Base-by-base conservation (phyloP, 1,284 basidiomycete genomes). In the Kalmanozyma brasiliensis region DNA sequence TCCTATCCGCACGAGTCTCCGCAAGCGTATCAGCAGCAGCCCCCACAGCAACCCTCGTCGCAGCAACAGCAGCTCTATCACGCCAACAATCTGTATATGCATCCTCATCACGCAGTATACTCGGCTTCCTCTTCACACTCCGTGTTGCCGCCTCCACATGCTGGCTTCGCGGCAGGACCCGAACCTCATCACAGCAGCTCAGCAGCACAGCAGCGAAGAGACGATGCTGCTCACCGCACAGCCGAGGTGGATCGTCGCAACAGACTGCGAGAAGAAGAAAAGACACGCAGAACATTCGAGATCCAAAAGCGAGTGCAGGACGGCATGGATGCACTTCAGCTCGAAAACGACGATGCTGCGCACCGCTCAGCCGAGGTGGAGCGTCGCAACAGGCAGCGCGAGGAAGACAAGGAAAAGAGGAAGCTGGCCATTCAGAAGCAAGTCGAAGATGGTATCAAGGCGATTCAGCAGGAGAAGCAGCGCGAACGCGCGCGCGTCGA, bases 241-340 rank as follows among this genome's bases (percentile, higher is more conserved):
- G 51, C 51, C 22, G 65, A 68, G 35, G 44, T 59, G 3, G 65
- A 62, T 20, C 58, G 59, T 9, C 65, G 65, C 42, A 68, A 62
- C 40, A 37, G 47, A 22, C 20, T 42, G 8, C 38, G 58, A 14
- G 64, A 38, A 44, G 55, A 55, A 46, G 52, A 53, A n/a, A 57
- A 57, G 30, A 38, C 24, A 19, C 46, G 49, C 7, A 45, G 65
- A 22, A 61, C 40, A 5, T 14, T 57, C 7, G 53, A 41, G 9
- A 57, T 68, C 14, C 46, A 58, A 19, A 68, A 52, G 35, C 53
- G 58, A 34, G 36, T 62, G 26, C 38, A 58, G 3, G 49, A 58
- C 17, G 57, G 52, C 34, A 52, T 62, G 23, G 53, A 45, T 14
- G 53, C 64, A 13, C 30, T 61, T 30, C 36, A 41, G 41, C 19